Base-by-base conservation (phyloP, 257 asterid species). In the Nicotiana attenuata region DNA sequence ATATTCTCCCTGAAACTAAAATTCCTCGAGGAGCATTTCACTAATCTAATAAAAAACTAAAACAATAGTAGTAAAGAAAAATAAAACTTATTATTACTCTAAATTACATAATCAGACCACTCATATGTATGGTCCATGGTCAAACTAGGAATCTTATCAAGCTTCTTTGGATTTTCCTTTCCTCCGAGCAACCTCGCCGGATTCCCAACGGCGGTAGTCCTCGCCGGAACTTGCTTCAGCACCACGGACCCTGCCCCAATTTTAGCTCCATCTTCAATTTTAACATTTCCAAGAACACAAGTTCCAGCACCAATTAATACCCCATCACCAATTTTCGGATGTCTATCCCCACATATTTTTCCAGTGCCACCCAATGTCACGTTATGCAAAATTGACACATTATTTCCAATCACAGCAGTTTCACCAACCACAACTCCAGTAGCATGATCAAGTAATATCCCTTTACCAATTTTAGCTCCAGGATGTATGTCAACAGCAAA, bases 311-410 rank as follows among this genome's bases (percentile, higher is more conserved):
- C 99, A 29, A 95, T 93, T 86, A 95, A 61, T 14, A 95, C 99
- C 16, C 99, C 99, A 53, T 95, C 89, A 16, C 98, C 97, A 55
- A 93, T 90, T 63, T 95, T 95, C 1, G 98, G 99, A 76, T 95
- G 99, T 50, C 99, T 76, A 17, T 93, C 98, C 1, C 99, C 99
- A 5, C 87, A 86, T 0, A 69, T 91, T 82, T 95, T 95, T 5
- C 99, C 99, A 1, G 99, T 93, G 2, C 99, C 99, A 10, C 99
- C 99, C 28, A 95, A 84, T 0, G 99, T 95, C 77, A 95, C 99
- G 79, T 95, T 92, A 29, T 95, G 99, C 89, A 95, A 85, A 29
- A 29, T 29, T 29, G 33, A 29, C 33, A 29, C 33, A 29, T 29
- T 29, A 29, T 29, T 29, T 29, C 4, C 33, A 29, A 29, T 3